These are phyloP conservation scores for Castanopsis chinensis DNA, from an alignment of 306 rosid species.

Conservation along the genomic window DNA sequence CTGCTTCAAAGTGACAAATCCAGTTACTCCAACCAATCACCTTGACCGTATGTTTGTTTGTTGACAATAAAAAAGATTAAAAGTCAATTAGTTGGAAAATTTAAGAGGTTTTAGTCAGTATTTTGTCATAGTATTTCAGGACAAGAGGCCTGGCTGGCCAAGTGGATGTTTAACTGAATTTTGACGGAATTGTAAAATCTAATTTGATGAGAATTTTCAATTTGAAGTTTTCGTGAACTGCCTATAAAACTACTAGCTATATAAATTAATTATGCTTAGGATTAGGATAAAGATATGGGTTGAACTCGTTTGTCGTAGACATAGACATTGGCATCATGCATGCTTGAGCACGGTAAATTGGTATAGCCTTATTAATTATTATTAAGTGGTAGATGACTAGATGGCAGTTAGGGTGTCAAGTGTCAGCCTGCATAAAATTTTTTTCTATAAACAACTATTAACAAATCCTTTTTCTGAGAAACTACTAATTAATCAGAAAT, in stretches of 20 bases:
- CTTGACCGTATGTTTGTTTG: conserved; percentile 29
- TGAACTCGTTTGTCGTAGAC: background rate
- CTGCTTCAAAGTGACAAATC: conserved; percentile 22
- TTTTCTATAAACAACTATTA: conserved; percentile 7
- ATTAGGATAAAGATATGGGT: background rate
- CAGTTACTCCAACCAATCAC: conserved; percentile 26
- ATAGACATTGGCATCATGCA: background rate
- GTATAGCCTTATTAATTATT: background rate
- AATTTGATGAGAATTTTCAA: background rate
- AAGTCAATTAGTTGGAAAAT: conserved; percentile 21
- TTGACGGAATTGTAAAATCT: background rate
- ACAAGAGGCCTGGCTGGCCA: conserved; percentile 31
- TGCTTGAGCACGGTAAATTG: background rate
- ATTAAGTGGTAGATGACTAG: background rate
- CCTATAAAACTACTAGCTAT: background rate
- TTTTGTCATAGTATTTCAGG: conserved; percentile 24
- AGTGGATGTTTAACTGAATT: background rate
- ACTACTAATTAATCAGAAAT: too few species aligned
- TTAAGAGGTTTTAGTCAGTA: conserved; percentile 1
- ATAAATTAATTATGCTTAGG: background rate
- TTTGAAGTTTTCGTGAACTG: conserved; percentile 8
- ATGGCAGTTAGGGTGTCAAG: conserved; percentile 16
- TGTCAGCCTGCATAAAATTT: conserved; percentile 18
- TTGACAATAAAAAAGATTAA: conserved; percentile 16
- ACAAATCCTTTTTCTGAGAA: background rate